A percentile compares a stretch with the other conserved stretches of the same genome.
These are phyloP conservation scores for Moniliophthora roreri DNA, from an alignment of 1,284 basidiomycete genomes.

Conservation along the genomic window DNA sequence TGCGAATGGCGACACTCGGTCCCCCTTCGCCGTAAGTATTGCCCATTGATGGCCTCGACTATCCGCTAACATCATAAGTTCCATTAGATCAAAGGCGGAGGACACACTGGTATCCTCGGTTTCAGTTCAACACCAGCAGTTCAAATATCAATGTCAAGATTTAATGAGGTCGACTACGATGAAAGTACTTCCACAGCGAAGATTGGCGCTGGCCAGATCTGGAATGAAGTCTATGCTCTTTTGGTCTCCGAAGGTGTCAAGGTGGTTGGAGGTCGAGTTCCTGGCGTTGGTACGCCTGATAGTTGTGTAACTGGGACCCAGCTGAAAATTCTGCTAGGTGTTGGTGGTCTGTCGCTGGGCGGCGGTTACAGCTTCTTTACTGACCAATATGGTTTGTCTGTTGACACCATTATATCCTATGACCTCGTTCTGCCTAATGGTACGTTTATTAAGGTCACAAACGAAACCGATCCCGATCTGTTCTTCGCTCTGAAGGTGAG, in stretches of 20 bases:
- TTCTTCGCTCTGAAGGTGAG: constrained; percentile 31
- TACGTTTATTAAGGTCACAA: constrained; percentile 25
- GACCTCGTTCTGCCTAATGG: constrained; percentile 38
- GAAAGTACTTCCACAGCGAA: constrained; percentile 22
- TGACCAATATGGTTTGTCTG: constrained; percentile 33
- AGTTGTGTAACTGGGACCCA: constrained; percentile 18
- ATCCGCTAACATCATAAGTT: background rate
- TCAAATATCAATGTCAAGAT: constrained; percentile 37
- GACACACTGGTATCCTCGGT: constrained; percentile 30
- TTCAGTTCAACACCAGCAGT: constrained; percentile 38
- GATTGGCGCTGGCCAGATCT: constrained; percentile 38
- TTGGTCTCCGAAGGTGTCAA: constrained; percentile 30
- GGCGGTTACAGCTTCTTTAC: constrained; percentile 37
- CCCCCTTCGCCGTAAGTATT: background rate
- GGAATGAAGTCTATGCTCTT: constrained; percentile 39
- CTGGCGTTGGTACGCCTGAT: constrained; percentile 37
- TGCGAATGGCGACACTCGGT: background rate
- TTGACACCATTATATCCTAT: constrained; percentile 33
- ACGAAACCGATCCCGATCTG: constrained; percentile 26
- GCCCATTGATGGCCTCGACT: background rate
- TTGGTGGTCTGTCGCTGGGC: constrained; percentile 25
- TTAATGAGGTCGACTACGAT: constrained; percentile 30
- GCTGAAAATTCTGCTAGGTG: constrained; percentile 29
- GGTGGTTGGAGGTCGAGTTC: constrained; percentile 37
- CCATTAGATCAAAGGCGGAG: constrained; percentile 35